These are phyloP conservation scores for Phytopythium kandeliae DNA, from an alignment of 352 stramenopile genomes.

Conservation along the genomic window DNA sequence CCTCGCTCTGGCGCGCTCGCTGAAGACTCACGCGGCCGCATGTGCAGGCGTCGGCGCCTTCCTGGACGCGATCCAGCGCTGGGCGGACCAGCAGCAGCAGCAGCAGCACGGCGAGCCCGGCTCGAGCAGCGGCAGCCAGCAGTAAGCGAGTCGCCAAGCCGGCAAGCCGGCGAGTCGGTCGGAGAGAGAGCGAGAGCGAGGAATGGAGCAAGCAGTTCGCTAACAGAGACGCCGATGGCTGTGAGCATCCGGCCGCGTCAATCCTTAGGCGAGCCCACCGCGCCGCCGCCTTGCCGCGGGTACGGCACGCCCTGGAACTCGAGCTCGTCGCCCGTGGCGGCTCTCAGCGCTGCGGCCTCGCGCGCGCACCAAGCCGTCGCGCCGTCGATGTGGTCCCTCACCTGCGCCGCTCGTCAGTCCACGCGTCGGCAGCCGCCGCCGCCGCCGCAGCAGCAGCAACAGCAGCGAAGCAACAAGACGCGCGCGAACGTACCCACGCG, in stretches of 20 bases:
- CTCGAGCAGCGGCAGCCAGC: not conserved
- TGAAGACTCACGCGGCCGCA: not conserved
- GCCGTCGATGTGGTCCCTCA: slow-evolving; percentile 26
- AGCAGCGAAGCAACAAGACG: not conserved
- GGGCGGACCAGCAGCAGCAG: slow-evolving; percentile 63
- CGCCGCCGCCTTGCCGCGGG: slow-evolving; percentile 11
- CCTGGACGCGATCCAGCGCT: slow-evolving; percentile 70
- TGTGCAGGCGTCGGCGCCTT: slow-evolving; percentile 65
- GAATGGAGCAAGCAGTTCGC: too few relatives aligned
- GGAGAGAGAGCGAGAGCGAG: too few relatives aligned
- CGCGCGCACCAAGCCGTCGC: slow-evolving; percentile 41
- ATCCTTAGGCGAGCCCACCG: too few relatives aligned
- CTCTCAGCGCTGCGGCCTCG: slow-evolving; percentile 30
- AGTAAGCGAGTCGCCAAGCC: not conserved
- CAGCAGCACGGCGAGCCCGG: slow-evolving; percentile 21
- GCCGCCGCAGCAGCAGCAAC: too few relatives aligned
- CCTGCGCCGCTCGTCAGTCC: slow-evolving; percentile 20
- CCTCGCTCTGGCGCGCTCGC: not conserved
- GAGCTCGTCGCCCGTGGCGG: slow-evolving; percentile 51
- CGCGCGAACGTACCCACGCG: not conserved
- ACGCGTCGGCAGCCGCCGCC: not conserved
- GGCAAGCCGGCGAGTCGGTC: too few relatives aligned
- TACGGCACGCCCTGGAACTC: slow-evolving; percentile 57
- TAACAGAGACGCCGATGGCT: too few relatives aligned
- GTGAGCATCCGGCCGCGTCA: too few relatives aligned